A percentile compares a stretch with the other conserved stretches of the same genome.
Conservation (phyloP, 306 rosid species). For the Ormosia emarginata region DNA sequence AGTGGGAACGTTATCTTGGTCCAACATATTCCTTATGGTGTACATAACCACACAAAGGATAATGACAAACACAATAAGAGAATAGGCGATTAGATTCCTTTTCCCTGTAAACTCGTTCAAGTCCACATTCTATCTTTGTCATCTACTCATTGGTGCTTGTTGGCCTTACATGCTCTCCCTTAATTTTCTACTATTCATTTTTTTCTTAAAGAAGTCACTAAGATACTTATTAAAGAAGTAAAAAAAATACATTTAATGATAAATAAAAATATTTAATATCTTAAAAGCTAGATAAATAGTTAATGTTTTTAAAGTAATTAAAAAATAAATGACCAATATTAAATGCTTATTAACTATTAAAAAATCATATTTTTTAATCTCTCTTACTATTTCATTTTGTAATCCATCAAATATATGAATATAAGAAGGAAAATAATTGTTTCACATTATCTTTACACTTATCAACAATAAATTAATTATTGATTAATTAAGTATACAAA, state of each 20-base stretch:
- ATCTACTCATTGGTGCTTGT: background rate
- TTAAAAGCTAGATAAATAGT: too few relatives aligned
- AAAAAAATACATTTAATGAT: too few relatives aligned
- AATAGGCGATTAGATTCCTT: background rate
- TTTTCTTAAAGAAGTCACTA: too few relatives aligned
- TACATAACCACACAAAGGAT: background rate
- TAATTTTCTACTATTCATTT: background rate
- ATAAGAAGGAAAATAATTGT: too few relatives aligned
- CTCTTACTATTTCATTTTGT: too few relatives aligned
- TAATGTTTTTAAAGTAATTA: background rate
- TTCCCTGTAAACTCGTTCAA: background rate
- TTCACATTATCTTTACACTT: too few relatives aligned
- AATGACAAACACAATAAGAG: background rate
- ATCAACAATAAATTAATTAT: too few relatives aligned
- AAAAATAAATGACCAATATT: background rate
- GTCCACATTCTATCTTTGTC: slow-evolving; percentile 36
- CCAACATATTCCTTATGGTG: background rate
- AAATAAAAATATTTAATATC: too few relatives aligned
- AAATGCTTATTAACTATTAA: background rate
- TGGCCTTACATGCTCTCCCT: background rate
- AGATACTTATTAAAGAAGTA: too few relatives aligned
- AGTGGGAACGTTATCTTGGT: background rate
- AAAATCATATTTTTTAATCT: too few relatives aligned
- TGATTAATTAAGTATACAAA: too few relatives aligned
- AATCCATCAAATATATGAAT: too few relatives aligned